Base-by-base conservation (phyloP, 441 rosid species). In the Bocquillonia castaneifolia region DNA sequence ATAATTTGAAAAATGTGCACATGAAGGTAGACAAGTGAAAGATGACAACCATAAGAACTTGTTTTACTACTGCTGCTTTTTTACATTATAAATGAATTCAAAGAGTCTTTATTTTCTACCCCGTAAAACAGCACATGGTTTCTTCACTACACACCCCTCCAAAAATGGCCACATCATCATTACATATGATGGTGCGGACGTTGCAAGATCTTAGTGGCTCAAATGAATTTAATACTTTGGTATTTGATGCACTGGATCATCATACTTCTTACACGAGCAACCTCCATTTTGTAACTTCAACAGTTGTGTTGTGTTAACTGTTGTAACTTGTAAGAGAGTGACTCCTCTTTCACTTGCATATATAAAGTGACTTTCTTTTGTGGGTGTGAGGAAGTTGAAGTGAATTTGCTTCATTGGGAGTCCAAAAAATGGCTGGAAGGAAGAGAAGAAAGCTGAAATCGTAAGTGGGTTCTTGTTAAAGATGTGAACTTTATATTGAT, bases 391-490 rank as follows among this genome's bases (percentile, higher is more conserved):
- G 32, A 47, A 18, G 22, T 15, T 47, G 10, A 31, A 57, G 28
- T 14, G 45, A 64, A 60, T 17, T 53, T 56, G 64, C 73, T 69
- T 26, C 42, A 9, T 31, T 66, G 45, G 69, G 15, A 13, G 17
- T 66, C 56, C 56, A 7, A 9, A 32, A 25, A 53, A 85, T 85
- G 87, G 83, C 72, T 59, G 81, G 80, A 1, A 76, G 77, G 62
- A 80, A 72, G 81, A 79, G 78, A 57, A 82, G 80, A 67, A 81
- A 78, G 55, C 67, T 81, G 48, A 80, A 80, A 67, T 73, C 64
- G 90, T 85, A 67, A 79, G 87, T 71, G 18, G n/a, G 52, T 50
- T 64, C 51, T 52, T 12, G n/a, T 50, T 53, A 6, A 50, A 18
- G 28, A 5, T 39, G 10, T 44, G 14, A 6, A 22, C 34, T 22